Evolutionary conservation across 2,329 filamentous ascomycete species (phyloP), one percentile per base, ranked within the genome.

Genomic region (Trichoderma koningii): DNA sequence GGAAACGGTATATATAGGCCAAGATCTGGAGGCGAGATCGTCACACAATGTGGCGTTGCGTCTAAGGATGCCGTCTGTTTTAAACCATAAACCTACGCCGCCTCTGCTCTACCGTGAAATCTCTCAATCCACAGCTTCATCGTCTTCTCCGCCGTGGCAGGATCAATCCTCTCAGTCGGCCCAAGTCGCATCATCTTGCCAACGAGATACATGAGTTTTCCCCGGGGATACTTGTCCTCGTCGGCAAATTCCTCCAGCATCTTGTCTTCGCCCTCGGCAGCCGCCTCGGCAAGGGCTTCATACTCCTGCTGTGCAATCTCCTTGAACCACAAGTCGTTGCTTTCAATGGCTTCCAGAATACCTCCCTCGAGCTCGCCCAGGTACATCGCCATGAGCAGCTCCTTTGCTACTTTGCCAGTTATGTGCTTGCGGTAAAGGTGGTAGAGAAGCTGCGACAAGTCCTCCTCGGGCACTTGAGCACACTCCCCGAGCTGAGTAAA

Each of bases 131-230:
- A 74, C 28, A 68, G 67, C 57, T 74, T 74, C 77, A 87, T 77
- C 1, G 81, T 75, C 15, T 69, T 74, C 73, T 86, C 82, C 0
- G 83, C 85, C 30, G 75, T 80, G 26, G 74, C 74, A 1, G 85
- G 84, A 60, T 86, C 81, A 66, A 86, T 85, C 30, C 82, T 77
- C 71, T 85, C 83, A 51, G 84, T 80, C 3, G 80, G 79, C 0
- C 84, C 85, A 1, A 80, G 70, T 5, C 79, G 77, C 76, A 87
- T 82, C 82, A 87, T 83, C 73, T 82, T 84, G 21, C 85, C 85
- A 5, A 87, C 81, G 2, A 87, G 76, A 69, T 81, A 87, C 84
- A 86, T 86, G 52, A 87, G 78, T 74, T 86, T 87, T 0, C 85
- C 85, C 65, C 83, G 78, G 0, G 84, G 85, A 65, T 82, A 84